Evolutionary conservation across 2,329 filamentous ascomycete genomes (phyloP), one percentile per base, ranked within the genome.

Genomic region (Colletotrichum falcatum): DNA sequence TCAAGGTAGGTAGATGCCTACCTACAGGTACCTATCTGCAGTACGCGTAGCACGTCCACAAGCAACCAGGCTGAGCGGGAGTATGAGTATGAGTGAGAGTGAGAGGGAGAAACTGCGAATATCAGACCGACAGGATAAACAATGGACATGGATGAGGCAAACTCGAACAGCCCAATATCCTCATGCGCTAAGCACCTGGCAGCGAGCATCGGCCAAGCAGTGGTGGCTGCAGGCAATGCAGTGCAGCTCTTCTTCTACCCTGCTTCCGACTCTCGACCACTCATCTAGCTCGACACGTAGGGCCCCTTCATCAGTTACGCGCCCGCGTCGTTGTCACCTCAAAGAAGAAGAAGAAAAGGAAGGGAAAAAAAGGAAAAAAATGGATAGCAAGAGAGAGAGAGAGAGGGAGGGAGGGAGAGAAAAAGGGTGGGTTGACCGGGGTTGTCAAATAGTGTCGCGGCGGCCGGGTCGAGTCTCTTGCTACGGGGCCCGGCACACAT

Each of bases 371-470:
- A 14, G 7, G 16, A 12, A 48, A 48, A 14, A 42, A 26, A 7
- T 7, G 5, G 3, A 39, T 18, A 39, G 18, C 1, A 39, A 20
- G 9, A 6, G 4, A 39, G 16, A 18, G 6, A n/a, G n/a, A n/a
- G n/a, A n/a, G 6, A 14, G 39, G 18, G 18, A 20, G 3, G 9
- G 5, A 44, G 3, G 14, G 42, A n/a, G 9, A 23, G 7, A 33
- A 37, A 61, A 28, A 61, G 16, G 20, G 14, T 12, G 28, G 14
- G 20, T 20, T 35, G 44, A 20, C 42, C 30, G 9, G 33, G 59
- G 46, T 37, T 48, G 42, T n/a, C 44, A 55, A 54, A 49, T 70
- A 39, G 48, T 61, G 49, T 66, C 66, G 62, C 66, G 48, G 62
- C 44, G 46, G 55, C 61, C 39, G 62, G 61, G 44, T 54, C 54